phyloP scores from a whole-genome alignment of 495 filamentous ascomycete genomes.

The Xylaria cubensis region DNA sequence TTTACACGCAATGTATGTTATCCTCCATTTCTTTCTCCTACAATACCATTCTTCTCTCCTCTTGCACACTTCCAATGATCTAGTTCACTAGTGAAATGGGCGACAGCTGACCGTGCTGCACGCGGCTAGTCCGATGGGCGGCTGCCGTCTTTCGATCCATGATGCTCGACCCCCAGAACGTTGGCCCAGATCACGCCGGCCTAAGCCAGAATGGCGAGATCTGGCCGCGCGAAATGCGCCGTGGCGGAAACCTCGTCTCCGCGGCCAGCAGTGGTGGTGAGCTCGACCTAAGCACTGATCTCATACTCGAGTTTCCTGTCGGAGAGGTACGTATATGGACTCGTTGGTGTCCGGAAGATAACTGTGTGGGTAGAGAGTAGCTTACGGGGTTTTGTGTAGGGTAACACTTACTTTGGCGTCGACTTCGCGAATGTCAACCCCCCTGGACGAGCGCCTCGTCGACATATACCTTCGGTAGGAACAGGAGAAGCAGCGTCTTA shows the following conservation, averaged over 20 bases:
- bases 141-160: not conserved
- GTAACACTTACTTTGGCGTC: not conserved
- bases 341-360: not conserved
- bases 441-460: not conserved
- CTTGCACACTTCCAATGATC: too few species aligned
- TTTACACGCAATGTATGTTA: conserved; percentile 1
- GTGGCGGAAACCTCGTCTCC: not conserved
- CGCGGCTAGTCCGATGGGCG: not conserved
- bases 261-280: not conserved
- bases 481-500: not conserved
- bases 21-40: too few species aligned
- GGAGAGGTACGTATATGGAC: conserved; percentile 2
- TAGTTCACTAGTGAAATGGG: not conserved
- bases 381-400: not conserved
- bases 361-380: not conserved
- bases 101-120: not conserved
- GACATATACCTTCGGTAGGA: conserved; percentile 5
- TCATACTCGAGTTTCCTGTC: conserved; percentile 6
- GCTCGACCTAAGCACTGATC: conserved; percentile 2
- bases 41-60: not conserved
- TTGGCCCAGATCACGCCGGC: not conserved
- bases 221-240: not conserved
- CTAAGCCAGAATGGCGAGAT: not conserved
- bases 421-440: not conserved
- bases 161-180: not conserved